A percentile compares a stretch with the other conserved stretches of the same genome.
Conservation (phyloP, 768 basidiomycete species). For the Tremella fuciformis region DNA sequence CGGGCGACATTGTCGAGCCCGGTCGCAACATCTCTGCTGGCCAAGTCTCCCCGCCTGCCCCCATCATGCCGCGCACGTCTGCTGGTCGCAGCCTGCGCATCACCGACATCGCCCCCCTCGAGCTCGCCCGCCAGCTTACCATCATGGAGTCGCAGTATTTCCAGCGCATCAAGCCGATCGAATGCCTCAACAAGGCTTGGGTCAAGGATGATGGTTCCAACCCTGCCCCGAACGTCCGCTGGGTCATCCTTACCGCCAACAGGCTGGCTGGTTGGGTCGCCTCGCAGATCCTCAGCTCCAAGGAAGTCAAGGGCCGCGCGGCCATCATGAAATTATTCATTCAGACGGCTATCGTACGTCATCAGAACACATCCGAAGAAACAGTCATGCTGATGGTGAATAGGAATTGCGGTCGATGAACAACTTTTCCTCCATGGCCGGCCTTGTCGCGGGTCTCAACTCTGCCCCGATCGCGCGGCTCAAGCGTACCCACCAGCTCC, state of each 20-base stretch:
- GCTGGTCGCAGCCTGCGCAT: slow-evolving; percentile 59
- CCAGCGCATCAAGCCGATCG: slow-evolving; percentile 80
- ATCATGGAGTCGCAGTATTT: slow-evolving; percentile 84
- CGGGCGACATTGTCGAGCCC: slow-evolving; percentile 27
- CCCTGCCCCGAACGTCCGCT: slow-evolving; percentile 67
- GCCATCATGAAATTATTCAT: slow-evolving; percentile 83
- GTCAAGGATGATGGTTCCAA: slow-evolving; percentile 61
- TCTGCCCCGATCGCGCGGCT: slow-evolving; percentile 88
- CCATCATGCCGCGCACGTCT: slow-evolving; percentile 36
- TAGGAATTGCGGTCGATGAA: slow-evolving; percentile 84
- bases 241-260: slow-evolving; percentile 83
- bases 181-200: slow-evolving; percentile 74
- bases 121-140: slow-evolving; percentile 88
- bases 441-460: slow-evolving; percentile 89
- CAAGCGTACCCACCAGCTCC: slow-evolving; percentile 89
- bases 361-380: not conserved
- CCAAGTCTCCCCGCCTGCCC: slow-evolving; percentile 39
- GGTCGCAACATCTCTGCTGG: slow-evolving; percentile 36
- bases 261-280: slow-evolving; percentile 64
- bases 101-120: slow-evolving; percentile 79
- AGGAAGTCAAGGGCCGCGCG: slow-evolving; percentile 78
- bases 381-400: slow-evolving; percentile 5
- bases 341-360: slow-evolving; percentile 60
- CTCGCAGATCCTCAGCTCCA: slow-evolving; percentile 83
- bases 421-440: slow-evolving; percentile 97